A percentile compares a stretch with the other conserved stretches of the same genome.
Evolutionary conservation across 345 rosid genomes (phyloP).

Genomic region (Eucalyptus sp.): DNA sequence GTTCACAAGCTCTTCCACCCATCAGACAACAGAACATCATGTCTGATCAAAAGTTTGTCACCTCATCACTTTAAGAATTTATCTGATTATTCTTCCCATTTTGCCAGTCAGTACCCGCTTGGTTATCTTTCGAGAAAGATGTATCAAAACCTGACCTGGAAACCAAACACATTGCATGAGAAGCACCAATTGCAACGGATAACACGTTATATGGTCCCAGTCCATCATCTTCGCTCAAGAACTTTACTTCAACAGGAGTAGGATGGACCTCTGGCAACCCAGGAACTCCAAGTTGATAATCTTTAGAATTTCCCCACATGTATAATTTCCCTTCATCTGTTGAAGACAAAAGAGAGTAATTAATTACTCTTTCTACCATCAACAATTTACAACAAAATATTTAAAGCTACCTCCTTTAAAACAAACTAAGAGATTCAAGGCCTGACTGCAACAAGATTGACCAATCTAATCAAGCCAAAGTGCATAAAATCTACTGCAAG

Average conservation of each 20-base stretch:
- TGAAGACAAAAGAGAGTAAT: background rate
- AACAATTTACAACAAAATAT: background rate
- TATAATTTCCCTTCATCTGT: conserved; percentile 71
- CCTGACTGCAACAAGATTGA: background rate
- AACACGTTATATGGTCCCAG: conserved; percentile 45
- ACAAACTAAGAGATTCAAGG: background rate
- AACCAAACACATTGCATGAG: conserved; percentile 78
- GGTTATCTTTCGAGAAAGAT: background rate
- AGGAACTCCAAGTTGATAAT: conserved; percentile 81
- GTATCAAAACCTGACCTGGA: conserved; percentile 25
- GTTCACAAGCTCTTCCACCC: background rate
- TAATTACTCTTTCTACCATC: background rate
- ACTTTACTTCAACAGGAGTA: conserved; percentile 58
- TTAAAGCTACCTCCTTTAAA: background rate
- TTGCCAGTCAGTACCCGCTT: background rate
- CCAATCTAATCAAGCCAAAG: background rate
- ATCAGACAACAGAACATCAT: background rate
- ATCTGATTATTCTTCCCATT: background rate
- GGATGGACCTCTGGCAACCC: conserved; percentile 68
- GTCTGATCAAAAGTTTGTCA: background rate
- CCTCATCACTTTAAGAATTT: background rate
- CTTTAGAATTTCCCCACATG: conserved; percentile 97
- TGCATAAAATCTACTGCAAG: background rate
- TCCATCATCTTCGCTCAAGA: conserved; percentile 62
- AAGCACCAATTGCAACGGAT: conserved; percentile 73